Base-by-base conservation (phyloP, 306 rosid genomes). In the Inga leiocalycina region DNA sequence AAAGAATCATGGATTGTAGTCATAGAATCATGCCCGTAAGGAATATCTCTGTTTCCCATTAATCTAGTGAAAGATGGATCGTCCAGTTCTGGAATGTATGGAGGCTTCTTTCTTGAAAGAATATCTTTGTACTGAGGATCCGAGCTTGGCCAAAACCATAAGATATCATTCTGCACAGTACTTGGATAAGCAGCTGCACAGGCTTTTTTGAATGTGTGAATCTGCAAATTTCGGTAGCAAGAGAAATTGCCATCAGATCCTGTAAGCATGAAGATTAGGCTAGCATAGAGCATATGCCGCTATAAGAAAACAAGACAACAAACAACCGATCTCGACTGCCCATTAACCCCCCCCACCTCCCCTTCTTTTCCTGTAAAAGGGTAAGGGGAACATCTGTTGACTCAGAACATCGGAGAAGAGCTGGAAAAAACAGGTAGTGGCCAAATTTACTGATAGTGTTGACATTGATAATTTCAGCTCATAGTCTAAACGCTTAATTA, bases 131-230 rank as follows among this genome's bases (percentile, higher is more conserved):
- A 90, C 73, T 89, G 93, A 86, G 98, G 94, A 84, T 96, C 94
- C 37, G 86, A 59, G 79, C 83, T 93, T 37, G 98, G 99, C 99
- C 98, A 96, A 82, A 96, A 93, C 98, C 98, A 93, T 49, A 96
- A 80, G 39, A 93, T 88, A 82, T 84, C 88, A 77, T 91, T 87
- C 86, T 93, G 98, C 89, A 92, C 93, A 1, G 85, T 87, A 75
- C 90, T 89, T 68, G 99, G 98, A 78, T 93, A 96, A 79, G 84
- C 91, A 81, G 88, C 91, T 48, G 84, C 98, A 86, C 99, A 92
- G 20, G 99, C 97, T 81, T 81, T 92, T 86, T 93, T 91, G 76
- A 81, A 90, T 0, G 94, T 81, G 82, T 91, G 93, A 81, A 93
- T 65, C 99, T 95, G 93, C 89, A 90, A 45, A 44, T 41, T 64